Evolutionary conservation across 371 early-diverging fungal species (phyloP).

Genomic region (Paraphysoderma sedebokerense): DNA sequence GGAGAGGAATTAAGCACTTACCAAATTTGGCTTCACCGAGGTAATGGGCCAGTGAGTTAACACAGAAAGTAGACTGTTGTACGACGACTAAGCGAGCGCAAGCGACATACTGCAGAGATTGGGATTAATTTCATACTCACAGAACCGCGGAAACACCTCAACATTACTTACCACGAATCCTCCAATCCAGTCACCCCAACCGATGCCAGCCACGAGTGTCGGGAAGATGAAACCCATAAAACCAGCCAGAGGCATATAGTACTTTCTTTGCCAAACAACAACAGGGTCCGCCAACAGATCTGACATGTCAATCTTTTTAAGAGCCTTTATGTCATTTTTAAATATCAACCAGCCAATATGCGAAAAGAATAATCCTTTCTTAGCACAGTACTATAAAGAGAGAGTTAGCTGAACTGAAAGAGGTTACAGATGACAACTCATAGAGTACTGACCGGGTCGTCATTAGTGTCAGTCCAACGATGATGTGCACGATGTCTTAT

Average conservation of each 20-base stretch:
- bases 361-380: slow-evolving; percentile 66
- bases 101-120: slow-evolving; percentile 40
- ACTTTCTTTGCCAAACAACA: slow-evolving; percentile 63
- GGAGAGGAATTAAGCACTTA: too few relatives aligned
- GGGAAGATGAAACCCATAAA: slow-evolving; percentile 58
- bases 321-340: slow-evolving; percentile 37
- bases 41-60: slow-evolving; percentile 74
- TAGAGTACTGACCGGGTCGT: too few relatives aligned
- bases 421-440: too few relatives aligned
- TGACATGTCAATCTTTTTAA: slow-evolving; percentile 61
- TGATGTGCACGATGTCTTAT: slow-evolving; percentile 83
- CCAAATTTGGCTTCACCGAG: slow-evolving; percentile 59
- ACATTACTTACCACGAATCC: too few relatives aligned
- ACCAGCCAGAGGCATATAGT: slow-evolving; percentile 53
- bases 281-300: slow-evolving; percentile 65
- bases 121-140: too few relatives aligned
- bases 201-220: slow-evolving; percentile 60
- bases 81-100: slow-evolving; percentile 60
- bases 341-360: slow-evolving; percentile 87
- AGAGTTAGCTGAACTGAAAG: too few relatives aligned
- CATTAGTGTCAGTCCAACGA: slow-evolving; percentile 76
- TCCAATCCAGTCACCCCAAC: slow-evolving; percentile 82
- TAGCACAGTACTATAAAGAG: slow-evolving; percentile 70
- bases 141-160: too few relatives aligned
- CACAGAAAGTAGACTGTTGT: slow-evolving; percentile 89